A percentile compares a stretch with the other conserved stretches of the same genome.
Conservation (phyloP, 2,329 filamentous ascomycete species). For the Dothistroma pini region DNA sequence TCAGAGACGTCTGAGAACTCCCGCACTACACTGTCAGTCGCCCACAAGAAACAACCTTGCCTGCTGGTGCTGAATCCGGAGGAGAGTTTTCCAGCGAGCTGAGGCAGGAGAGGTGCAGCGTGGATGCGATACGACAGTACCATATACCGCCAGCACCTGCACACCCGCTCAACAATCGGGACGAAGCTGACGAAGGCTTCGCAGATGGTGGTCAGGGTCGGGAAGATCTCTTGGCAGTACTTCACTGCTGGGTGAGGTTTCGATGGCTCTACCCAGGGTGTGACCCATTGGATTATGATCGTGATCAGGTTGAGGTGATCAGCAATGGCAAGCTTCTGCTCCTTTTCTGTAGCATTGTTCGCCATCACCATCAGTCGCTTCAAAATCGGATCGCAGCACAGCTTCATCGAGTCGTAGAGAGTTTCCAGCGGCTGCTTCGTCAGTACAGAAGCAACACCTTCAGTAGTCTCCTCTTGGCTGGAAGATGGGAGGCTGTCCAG, state of each 20-base stretch:
- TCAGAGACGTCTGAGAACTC: conserved; percentile 93
- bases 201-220: conserved; percentile 78
- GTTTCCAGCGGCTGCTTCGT: conserved; percentile 78
- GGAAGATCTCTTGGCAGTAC: conserved; percentile 94
- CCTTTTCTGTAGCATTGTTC: conserved; percentile 76
- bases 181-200: conserved; percentile 82
- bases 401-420: conserved; percentile 79
- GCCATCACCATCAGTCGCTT: conserved; percentile 81
- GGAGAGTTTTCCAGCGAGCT: conserved; percentile 83
- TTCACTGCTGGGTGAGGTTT: conserved; percentile 87
- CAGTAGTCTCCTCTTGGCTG: conserved; percentile 94
- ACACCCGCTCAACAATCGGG: conserved; percentile 89
- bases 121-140: conserved; percentile 90
- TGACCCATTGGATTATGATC: conserved; percentile 75
- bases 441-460: conserved; percentile 89
- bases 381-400: conserved; percentile 90
- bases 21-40: conserved; percentile 87
- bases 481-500: conserved; percentile 78
- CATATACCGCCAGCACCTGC: conserved; percentile 95
- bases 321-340: conserved; percentile 82
- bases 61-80: conserved; percentile 78
- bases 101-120: conserved; percentile 78
- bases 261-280: conserved; percentile 67
- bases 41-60: conserved; percentile 99
- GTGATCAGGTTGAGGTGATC: conserved; percentile 92